phyloP scores from a whole-genome alignment of 1,139 yeast species.

The Wickerhamomyces sp. region DNA sequence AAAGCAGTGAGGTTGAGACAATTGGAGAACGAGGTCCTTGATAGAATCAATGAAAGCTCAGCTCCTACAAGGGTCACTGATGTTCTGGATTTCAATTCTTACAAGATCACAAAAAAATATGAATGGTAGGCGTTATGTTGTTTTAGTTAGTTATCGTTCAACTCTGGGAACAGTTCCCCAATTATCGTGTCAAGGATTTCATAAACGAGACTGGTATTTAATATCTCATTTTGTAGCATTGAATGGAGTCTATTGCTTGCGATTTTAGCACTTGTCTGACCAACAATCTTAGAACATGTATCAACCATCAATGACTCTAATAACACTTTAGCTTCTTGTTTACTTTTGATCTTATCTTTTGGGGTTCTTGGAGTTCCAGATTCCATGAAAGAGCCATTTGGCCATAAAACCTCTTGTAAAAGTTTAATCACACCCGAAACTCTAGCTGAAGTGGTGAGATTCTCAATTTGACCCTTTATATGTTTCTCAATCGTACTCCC shows the following conservation, averaged over 20 bases:
- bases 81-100: not conserved
- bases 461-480: conserved; percentile 45
- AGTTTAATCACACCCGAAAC: conserved; percentile 40
- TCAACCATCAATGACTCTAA: conserved; percentile 57
- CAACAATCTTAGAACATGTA: conserved; percentile 71
- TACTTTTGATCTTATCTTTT: conserved; percentile 47
- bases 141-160: not conserved
- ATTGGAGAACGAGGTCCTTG: not conserved
- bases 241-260: conserved; percentile 61
- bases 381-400: conserved; percentile 46
- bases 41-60: not conserved
- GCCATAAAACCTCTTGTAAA: conserved; percentile 56
- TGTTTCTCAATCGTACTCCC: conserved; percentile 87
- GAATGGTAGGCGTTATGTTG: no score
- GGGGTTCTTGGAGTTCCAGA: conserved; percentile 35
- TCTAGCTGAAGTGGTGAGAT: conserved; percentile 42
- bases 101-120: not conserved
- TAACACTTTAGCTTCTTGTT: conserved; percentile 54
- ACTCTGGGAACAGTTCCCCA: conserved; percentile 39
- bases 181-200: conserved; percentile 50
- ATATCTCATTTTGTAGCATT: conserved; percentile 67
- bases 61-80: conserved; percentile 1
- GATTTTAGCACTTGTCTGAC: conserved; percentile 54
- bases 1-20: not conserved
- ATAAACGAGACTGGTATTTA: conserved; percentile 62